Conservation (phyloP, 805 yeast genomes). For the Ogataea zsoltii region DNA sequence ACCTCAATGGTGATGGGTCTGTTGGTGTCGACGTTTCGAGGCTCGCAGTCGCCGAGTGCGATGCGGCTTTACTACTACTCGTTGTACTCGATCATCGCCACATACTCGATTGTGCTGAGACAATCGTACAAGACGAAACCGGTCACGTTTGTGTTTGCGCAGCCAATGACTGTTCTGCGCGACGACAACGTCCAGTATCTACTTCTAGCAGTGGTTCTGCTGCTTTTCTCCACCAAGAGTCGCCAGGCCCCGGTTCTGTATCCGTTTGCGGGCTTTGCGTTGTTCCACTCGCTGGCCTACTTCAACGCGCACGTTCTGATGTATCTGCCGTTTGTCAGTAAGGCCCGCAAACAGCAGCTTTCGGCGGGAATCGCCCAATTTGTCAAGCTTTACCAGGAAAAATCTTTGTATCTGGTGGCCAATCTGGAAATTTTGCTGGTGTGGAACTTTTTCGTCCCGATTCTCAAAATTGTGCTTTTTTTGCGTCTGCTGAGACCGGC, state of each 20-base stretch:
- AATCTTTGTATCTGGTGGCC: slow-evolving; percentile 45
- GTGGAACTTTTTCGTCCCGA: slow-evolving; percentile 39
- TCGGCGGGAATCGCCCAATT: slow-evolving; percentile 35
- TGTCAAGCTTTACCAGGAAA: slow-evolving; percentile 42
- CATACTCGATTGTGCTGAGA: slow-evolving; percentile 62
- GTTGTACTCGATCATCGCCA: slow-evolving; percentile 52
- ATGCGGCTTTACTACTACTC: slow-evolving; percentile 42
- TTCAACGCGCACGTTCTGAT: slow-evolving; percentile 56
- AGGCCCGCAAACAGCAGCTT: slow-evolving; percentile 26
- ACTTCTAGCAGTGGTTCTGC: slow-evolving; percentile 40
- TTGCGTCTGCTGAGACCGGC: slow-evolving; percentile 33
- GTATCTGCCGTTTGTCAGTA: slow-evolving; percentile 39
- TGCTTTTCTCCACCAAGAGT: slow-evolving; percentile 33
- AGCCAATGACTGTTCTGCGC: slow-evolving; percentile 31
- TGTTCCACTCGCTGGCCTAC: slow-evolving; percentile 65
- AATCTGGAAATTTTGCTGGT: slow-evolving; percentile 47
- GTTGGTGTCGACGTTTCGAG: slow-evolving; percentile 43
- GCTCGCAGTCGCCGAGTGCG: slow-evolving; percentile 31
- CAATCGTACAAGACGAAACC: slow-evolving; percentile 52
- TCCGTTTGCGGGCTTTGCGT: slow-evolving; percentile 62
- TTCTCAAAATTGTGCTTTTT: slow-evolving; percentile 44
- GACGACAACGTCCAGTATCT: slow-evolving; percentile 71
- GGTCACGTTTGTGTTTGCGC: slow-evolving; percentile 29
- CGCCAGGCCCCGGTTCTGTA: slow-evolving; percentile 43
- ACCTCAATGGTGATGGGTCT: slow-evolving; percentile 41